Evolutionary conservation across 2,329 filamentous ascomycete species (phyloP), one percentile per base, ranked within the genome.

Genomic region (Pseudogymnoascus sp.): DNA sequence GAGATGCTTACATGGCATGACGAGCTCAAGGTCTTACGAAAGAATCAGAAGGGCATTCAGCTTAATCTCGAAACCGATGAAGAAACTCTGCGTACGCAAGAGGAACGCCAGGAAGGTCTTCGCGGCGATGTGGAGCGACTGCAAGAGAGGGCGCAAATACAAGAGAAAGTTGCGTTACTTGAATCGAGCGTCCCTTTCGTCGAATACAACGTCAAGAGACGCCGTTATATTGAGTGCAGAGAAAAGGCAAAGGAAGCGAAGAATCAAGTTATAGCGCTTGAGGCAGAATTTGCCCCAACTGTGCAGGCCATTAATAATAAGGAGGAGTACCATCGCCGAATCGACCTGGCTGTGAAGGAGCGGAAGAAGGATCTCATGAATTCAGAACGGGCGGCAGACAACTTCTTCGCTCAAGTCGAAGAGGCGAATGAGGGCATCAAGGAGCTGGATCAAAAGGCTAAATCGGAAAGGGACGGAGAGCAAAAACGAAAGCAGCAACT

Each of bases 101-200:
- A 96, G 71, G 81, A 77, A 40, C 85, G 91, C 29, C 93, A 97
- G 65, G 78, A 83, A 64, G 68, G 84, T 58, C 84, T 95, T 47
- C 84, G 89, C 68, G 86, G 84, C 8, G 92, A 97, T 69, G 92
- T 97, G 24, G 87, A 95, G 68, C 86, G 90, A 65, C 81, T 94
- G 69, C 84, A 84, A 58, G 88, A 97, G 72, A 84, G 92, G 62
- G 83, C 87, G 61, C 80, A 84, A 60, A 84, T 92, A 58, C 78
- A 87, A 68, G 76, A 82, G 60, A 83, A 82, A 62, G 79, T 93
- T 4, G 76, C 81, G 26, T 78, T 87, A 54, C 78, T 96, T 50
- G 79, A 88, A 65, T 82, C 81, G 36, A 81, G 84, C 26, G 81
- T 86, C 39, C 84, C 88, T 0, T 77, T 92, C 37, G 81, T 88